phyloP scores from a whole-genome alignment of 768 basidiomycete genomes.

The Mycena pura region DNA sequence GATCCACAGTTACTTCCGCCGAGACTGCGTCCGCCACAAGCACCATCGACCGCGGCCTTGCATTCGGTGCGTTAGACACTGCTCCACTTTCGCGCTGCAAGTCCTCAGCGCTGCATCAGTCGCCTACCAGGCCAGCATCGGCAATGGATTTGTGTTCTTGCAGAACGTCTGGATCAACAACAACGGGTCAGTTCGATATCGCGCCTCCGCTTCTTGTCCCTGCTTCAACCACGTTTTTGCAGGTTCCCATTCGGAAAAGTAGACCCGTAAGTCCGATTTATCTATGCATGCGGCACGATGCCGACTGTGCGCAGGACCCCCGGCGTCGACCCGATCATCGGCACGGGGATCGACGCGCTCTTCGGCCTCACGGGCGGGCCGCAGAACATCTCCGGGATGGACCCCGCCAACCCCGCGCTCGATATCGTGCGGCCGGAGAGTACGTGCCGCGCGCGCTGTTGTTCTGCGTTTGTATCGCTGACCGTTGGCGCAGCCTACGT shows the following conservation, averaged over 20 bases:
- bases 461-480: too few relatives aligned
- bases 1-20: slow-evolving; percentile 11
- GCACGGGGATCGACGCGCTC: too few relatives aligned
- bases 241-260: slow-evolving; percentile 28
- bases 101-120: too few relatives aligned
- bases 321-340: slow-evolving; percentile 28
- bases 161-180: slow-evolving; percentile 25
- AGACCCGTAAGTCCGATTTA: slow-evolving; percentile 8
- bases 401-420: slow-evolving; percentile 1
- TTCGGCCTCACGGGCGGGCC: slow-evolving; percentile 5
- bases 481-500: too few relatives aligned
- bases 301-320: slow-evolving; percentile 4
- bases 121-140: slow-evolving; percentile 21
- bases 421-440: too few relatives aligned
- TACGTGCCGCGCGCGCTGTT: too few relatives aligned
- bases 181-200: background rate
- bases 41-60: slow-evolving; percentile 23
- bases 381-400: slow-evolving; percentile 21
- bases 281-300: background rate
- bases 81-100: background rate
- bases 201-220: background rate
- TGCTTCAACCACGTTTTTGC: background rate
- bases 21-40: slow-evolving; percentile 18
- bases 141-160: slow-evolving; percentile 27
- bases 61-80: slow-evolving; percentile 16